Conservation (phyloP, 2,329 filamentous ascomycete species). For the Aspergillus quadrilineatus region DNA sequence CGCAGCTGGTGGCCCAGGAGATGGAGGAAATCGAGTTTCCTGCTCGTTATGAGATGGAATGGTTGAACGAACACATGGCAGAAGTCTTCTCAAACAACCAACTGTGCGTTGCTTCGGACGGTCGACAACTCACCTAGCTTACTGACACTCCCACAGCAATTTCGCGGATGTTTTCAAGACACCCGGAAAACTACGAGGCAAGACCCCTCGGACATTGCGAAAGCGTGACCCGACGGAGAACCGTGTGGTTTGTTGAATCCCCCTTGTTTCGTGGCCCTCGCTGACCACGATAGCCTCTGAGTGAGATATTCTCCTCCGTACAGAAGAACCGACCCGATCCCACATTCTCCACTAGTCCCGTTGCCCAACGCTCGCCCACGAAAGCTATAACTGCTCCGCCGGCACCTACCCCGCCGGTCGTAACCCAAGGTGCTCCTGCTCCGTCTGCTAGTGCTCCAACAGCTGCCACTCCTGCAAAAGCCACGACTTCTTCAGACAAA, state of each 20-base stretch:
- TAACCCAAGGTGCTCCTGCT: not conserved
- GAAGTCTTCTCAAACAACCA: constrained; percentile 86
- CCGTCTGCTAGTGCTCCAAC: not conserved
- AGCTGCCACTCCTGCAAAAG: not conserved
- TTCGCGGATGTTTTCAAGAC: constrained; percentile 91
- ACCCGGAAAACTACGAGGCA: constrained; percentile 50
- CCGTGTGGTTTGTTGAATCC: constrained; percentile 42
- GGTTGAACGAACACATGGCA: constrained; percentile 98
- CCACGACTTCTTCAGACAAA: not conserved
- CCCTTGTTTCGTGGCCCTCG: constrained; percentile 8
- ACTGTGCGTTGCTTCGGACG: constrained; percentile 61
- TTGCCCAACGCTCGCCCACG: constrained; percentile 36
- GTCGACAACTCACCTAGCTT: constrained; percentile 11
- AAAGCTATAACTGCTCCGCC: constrained; percentile 25
- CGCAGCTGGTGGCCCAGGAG: constrained; percentile 74
- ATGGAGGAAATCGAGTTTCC: constrained; percentile 91
- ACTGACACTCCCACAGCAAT: constrained; percentile 61
- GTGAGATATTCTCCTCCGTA: constrained; percentile 47
- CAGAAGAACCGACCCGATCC: constrained; percentile 40
- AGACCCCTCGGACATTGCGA: constrained; percentile 48
- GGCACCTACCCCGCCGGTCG: constrained; percentile 14
- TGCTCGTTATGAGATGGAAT: constrained; percentile 90
- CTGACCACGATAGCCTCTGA: constrained; percentile 41
- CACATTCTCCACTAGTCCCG: constrained; percentile 35
- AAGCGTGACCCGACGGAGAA: constrained; percentile 45